Percentiles rank a stretch among this genome's conserved stretches.
Conservation (phyloP, 2,329 filamentous ascomycete species). For the Monosporascus ibericus region DNA sequence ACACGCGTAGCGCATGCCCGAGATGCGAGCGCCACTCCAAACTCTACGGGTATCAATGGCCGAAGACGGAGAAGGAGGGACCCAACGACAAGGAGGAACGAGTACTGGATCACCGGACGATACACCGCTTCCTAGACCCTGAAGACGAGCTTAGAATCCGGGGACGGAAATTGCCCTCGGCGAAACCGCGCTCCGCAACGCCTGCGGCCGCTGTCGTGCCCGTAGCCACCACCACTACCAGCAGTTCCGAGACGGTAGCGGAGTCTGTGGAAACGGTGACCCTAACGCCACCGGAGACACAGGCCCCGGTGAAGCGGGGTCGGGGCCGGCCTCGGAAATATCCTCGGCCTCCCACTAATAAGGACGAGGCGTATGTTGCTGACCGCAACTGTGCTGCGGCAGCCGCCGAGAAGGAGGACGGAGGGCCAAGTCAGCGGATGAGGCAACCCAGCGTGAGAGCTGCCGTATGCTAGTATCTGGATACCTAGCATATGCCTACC, state of each 20-base stretch:
- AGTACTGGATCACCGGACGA: conserved; percentile 76
- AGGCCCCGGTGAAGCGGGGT: conserved; percentile 12
- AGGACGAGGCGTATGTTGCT: conserved; percentile 1
- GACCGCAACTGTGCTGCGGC: not conserved
- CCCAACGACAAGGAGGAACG: conserved; percentile 65
- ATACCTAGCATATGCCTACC: too few relatives aligned
- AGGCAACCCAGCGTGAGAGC: conserved; percentile 15
- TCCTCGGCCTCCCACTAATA: not conserved
- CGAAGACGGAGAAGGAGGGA: conserved; percentile 82
- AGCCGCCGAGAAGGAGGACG: conserved; percentile 8
- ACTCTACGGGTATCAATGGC: conserved; percentile 91
- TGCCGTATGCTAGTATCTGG: conserved; percentile 3
- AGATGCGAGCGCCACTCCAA: conserved; percentile 94
- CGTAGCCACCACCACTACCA: not conserved
- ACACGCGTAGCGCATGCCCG: conserved; percentile 78
- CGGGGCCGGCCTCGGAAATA: conserved; percentile 18
- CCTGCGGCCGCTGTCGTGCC: not conserved
- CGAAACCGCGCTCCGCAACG: not conserved
- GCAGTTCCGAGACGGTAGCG: not conserved
- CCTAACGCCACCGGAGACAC: not conserved
- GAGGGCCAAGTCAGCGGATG: conserved; percentile 15
- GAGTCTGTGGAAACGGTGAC: not conserved
- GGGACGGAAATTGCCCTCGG: conserved; percentile 27
- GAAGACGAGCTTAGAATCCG: conserved; percentile 58
- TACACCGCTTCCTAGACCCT: conserved; percentile 75